Conservation (phyloP, 805 yeast genomes). For the Metschnikowia noctiluminum region DNA sequence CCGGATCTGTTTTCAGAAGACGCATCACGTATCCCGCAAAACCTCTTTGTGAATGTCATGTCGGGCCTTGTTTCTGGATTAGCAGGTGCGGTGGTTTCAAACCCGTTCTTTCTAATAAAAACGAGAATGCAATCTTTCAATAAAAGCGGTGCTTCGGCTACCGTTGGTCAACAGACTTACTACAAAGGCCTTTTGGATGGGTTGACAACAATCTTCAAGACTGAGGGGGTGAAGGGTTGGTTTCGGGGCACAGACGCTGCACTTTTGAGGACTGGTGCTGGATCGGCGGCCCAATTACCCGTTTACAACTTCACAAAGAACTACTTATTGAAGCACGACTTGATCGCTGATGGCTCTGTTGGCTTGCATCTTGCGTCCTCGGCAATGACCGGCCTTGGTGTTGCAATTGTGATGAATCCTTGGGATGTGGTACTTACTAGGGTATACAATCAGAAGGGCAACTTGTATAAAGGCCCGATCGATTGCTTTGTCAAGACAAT, state of each 20-base stretch:
- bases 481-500: slow-evolving; percentile 89
- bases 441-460: slow-evolving; percentile 91
- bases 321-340: slow-evolving; percentile 49
- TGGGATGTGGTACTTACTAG: slow-evolving; percentile 95
- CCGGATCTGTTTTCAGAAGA: slow-evolving; percentile 46
- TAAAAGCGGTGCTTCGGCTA: slow-evolving; percentile 27
- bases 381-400: slow-evolving; percentile 84
- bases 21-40: slow-evolving; percentile 31
- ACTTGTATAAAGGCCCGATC: slow-evolving; percentile 77
- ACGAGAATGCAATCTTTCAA: slow-evolving; percentile 97
- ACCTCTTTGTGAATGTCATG: slow-evolving; percentile 57
- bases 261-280: slow-evolving; percentile 88
- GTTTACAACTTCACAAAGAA: slow-evolving; percentile 77
- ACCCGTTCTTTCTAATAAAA: slow-evolving; percentile 89
- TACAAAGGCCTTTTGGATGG: slow-evolving; percentile 73
- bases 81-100: slow-evolving; percentile 84
- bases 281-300: slow-evolving; percentile 93
- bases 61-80: slow-evolving; percentile 85
- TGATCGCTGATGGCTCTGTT: slow-evolving; percentile 58
- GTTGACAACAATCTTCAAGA: slow-evolving; percentile 51
- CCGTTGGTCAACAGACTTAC: slow-evolving; percentile 90
- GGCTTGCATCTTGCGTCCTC: slow-evolving; percentile 70
- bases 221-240: slow-evolving; percentile 75
- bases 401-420: slow-evolving; percentile 94
- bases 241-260: slow-evolving; percentile 96